phyloP scores from a whole-genome alignment of 2,329 filamentous ascomycete genomes.

The Colletotrichum chrysophilum region DNA sequence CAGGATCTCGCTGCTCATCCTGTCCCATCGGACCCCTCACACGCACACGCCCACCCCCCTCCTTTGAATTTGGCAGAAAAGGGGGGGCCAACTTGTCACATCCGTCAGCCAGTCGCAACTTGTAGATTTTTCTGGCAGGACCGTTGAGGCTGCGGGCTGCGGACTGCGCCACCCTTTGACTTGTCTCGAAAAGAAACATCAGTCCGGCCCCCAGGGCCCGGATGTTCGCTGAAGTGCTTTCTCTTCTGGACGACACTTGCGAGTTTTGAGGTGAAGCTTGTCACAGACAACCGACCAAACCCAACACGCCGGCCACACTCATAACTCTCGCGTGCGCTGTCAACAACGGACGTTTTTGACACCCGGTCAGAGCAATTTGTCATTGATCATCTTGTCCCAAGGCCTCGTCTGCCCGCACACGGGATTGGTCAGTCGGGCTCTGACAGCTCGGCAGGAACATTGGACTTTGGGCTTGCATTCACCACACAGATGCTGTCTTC shows the following conservation, averaged over 20 bases:
- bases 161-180: conserved; percentile 14
- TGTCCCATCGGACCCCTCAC: not conserved
- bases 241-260: conserved; percentile 20
- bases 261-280: conserved; percentile 20
- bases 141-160: conserved; percentile 7
- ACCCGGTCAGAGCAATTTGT: conserved; percentile 4
- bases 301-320: not conserved
- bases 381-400: not conserved
- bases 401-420: conserved; percentile 1
- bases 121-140: conserved; percentile 6
- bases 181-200: conserved; percentile 16
- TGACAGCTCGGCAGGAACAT: conserved; percentile 9
- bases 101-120: conserved; percentile 21
- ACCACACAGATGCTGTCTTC: not conserved
- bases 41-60: not conserved
- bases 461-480: not conserved
- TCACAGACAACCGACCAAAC: conserved; percentile 3
- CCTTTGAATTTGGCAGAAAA: conserved; percentile 7
- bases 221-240: not conserved
- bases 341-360: conserved; percentile 15
- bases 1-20: conserved; percentile 15
- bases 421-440: conserved; percentile 4
- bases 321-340: not conserved
- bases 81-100: conserved; percentile 13
- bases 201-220: not conserved